Base-by-base conservation (phyloP, 2,329 filamentous ascomycete genomes). In the Phoma sp. region DNA sequence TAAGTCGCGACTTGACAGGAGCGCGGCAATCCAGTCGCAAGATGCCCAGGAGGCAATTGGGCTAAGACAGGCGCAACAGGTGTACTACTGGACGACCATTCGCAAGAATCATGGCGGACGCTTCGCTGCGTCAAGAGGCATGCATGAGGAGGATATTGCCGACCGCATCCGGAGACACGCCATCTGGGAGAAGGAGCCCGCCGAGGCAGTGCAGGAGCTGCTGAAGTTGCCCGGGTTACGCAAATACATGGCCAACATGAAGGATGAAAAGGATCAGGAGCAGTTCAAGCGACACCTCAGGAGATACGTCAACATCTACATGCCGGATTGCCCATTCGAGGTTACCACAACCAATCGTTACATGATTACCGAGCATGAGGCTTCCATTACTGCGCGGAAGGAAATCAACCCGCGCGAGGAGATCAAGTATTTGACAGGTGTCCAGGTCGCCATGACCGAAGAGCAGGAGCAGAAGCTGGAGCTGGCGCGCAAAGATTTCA, bases 31-130 rank as follows among this genome's bases (percentile, higher is more conserved):
- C 24, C 38, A 49, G 55, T 58, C 59, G 64, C 58, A 32, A 48
- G 52, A 38, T 18, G 24, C 14, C 41, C 24, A 33, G 14, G 18
- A 45, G 59, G 37, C 40, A 41, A 38, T n/a, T 22, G 9, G 33
- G 41, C 64, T 68, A 51, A 70, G 47, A 36, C 41, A 24, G 42
- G 46, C 57, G 38, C 47, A 38, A 45, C 62, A 97, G 93, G 89
- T 91, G 8, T 97, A 90, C 76, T 99, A 95, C 80, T 98, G 95
- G 93, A 93, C 93, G 5, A 90, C 86, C 4, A 96, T 97, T 55
- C 93, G 93, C 61, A 99, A 99, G 77, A 96, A 98, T 69, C 88
- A 90, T 57, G 87, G 86, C 51, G 86, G 86, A 48, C 91, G 90
- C 50, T 98, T 96, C 75, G 89, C 90, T 66, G 84, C 91, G 0